These are phyloP conservation scores for Nothophaeocryptopus gaeumannii DNA, from an alignment of 2,329 filamentous ascomycete species.

Conservation along the genomic window DNA sequence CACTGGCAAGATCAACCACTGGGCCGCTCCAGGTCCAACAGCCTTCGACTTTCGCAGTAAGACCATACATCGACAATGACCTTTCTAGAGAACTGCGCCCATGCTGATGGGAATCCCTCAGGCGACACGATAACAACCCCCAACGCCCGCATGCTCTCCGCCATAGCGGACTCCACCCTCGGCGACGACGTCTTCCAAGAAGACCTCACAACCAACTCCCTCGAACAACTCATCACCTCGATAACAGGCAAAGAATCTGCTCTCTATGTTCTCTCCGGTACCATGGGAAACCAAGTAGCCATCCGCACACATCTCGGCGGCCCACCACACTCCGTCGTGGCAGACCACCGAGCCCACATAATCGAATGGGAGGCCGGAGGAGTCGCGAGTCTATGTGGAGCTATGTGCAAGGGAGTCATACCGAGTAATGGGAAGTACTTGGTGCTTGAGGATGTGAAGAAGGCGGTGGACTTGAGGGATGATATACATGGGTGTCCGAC, in stretches of 20 bases:
- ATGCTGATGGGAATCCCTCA: slow-evolving; percentile 7
- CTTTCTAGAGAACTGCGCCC: background rate
- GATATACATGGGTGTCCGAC: slow-evolving; percentile 79
- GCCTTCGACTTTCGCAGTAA: slow-evolving; percentile 56
- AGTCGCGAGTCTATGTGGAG: slow-evolving; percentile 68
- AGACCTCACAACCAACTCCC: slow-evolving; percentile 71
- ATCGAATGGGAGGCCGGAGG: slow-evolving; percentile 67
- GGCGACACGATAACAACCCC: slow-evolving; percentile 70
- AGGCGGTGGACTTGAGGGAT: slow-evolving; percentile 62
- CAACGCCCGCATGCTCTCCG: slow-evolving; percentile 75
- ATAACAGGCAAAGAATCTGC: slow-evolving; percentile 73
- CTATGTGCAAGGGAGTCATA: slow-evolving; percentile 63
- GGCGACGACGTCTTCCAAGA: slow-evolving; percentile 82
- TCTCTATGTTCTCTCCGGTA: slow-evolving; percentile 81
- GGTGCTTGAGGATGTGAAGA: slow-evolving; percentile 72
- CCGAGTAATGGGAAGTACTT: slow-evolving; percentile 71
- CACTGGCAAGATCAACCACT: slow-evolving; percentile 30
- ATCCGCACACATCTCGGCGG: slow-evolving; percentile 73
- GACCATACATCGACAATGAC: background rate
- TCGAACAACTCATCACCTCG: slow-evolving; percentile 71
- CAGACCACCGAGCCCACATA: slow-evolving; percentile 77
- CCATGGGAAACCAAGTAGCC: slow-evolving; percentile 86
- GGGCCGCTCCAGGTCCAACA: slow-evolving; percentile 47
- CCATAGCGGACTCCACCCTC: slow-evolving; percentile 71
- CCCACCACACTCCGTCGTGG: slow-evolving; percentile 77